Evolutionary conservation across 768 basidiomycete species (phyloP).

Genomic region (Gautieria morchelliformis): DNA sequence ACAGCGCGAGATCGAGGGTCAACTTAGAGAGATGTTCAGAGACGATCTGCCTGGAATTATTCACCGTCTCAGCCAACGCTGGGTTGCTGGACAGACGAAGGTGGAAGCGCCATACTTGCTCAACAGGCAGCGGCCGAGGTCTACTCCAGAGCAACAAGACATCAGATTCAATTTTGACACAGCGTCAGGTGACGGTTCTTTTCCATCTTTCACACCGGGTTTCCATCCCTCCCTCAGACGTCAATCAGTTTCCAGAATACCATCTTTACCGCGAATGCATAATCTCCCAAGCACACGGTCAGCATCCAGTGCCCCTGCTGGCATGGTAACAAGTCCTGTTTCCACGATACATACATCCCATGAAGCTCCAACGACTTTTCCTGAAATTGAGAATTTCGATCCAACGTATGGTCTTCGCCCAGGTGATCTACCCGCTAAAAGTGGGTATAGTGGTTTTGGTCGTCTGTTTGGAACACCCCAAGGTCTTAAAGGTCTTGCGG

Average conservation of each 20-base stretch:
- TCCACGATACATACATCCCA: conserved; percentile 14
- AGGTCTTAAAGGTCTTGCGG: conserved; percentile 67
- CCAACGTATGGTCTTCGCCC: conserved; percentile 94
- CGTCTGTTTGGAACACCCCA: conserved; percentile 39
- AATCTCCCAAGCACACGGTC: conserved; percentile 21
- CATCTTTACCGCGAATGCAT: conserved; percentile 32
- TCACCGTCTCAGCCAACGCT: conserved; percentile 89
- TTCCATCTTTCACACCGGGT: background rate
- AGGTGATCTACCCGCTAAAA: conserved; percentile 80
- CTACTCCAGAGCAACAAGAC: conserved; percentile 20
- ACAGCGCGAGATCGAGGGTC: conserved; percentile 94
- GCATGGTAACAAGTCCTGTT: conserved; percentile 7
- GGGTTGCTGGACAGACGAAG: conserved; percentile 65
- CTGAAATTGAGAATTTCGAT: conserved; percentile 80
- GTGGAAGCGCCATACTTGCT: conserved; percentile 85
- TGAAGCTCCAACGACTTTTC: conserved; percentile 29
- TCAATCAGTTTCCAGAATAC: conserved; percentile 19
- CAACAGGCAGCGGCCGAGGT: conserved; percentile 32
- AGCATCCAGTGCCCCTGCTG: background rate
- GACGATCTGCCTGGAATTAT: conserved; percentile 97
- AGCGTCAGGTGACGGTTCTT: conserved; percentile 12
- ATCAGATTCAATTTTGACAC: conserved; percentile 35
- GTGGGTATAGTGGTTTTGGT: conserved; percentile 70
- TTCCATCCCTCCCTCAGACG: background rate
- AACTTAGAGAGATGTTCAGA: conserved; percentile 95